Base-by-base conservation (phyloP, 352 stramenopile genomes). In the Thraustochytrium sp. region DNA sequence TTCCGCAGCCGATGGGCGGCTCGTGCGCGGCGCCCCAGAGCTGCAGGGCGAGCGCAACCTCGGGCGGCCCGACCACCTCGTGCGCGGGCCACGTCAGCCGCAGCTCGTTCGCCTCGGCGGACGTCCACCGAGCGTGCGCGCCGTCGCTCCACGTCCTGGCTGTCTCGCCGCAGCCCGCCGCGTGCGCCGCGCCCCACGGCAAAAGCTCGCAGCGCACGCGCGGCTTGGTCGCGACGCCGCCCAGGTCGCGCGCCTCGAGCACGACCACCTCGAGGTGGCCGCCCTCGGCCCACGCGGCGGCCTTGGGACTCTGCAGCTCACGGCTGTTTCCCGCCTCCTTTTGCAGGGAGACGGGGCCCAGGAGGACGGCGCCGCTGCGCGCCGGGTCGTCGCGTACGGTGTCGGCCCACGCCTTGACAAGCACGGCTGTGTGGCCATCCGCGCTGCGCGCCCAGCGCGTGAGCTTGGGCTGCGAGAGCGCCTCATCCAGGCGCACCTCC, bases 371-470 rank as follows among this genome's bases (percentile, higher is more conserved):
- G 23, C 59, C 59, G 40, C 59, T 44, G 11, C 59, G 13, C 21
- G 16, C 36, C 8, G 34, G 36, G 8, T 72, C 3, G 31, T 72
- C 59, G 9, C 1, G 11, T 4, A 16, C 11, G 13, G 42, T 5
- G 13, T 34, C 26, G 9, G 59, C 40, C 59, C 59, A 72, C 8
- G n/a, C 40, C 37, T 78, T 78, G 42, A 78, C 65, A 36, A 78
- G 37, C 9, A 78, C 16, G 1, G 26, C 31, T 0, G 23, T n/a
- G 11, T 44, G 8, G 18, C 34, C 26, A 11, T 44, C 46, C n/a
- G 13, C 13, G 21, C 18, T 31, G 1, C 31, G 18, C 11, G 62
- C 23, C 65, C 65, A 78, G 34, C n/a, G 26, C 29, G 65, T 78
- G 49, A 34, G 23, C 49, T 62, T 62, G 21, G 29, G 9, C 29